phyloP scores from a whole-genome alignment of 129 eudicot species.

The carrot (Daucus carota) region DH1_v3.0 NC_030381.2:48795001-48795500 shows the following conservation, averaged over 20 bases:
- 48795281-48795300: slow-evolving; percentile 59
- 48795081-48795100: slow-evolving; percentile 72
- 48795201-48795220: slow-evolving; percentile 65
- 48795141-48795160: slow-evolving; percentile 93
- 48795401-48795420: neutral
- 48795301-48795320: slow-evolving; percentile 82
- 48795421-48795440: neutral
- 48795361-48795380: neutral
- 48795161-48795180: slow-evolving; percentile 85
- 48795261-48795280: slow-evolving; percentile 80
- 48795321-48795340: neutral
- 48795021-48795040: neutral
- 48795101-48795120: slow-evolving; percentile 68
- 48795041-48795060: neutral
- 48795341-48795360: neutral
- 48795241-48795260: slow-evolving; percentile 58
- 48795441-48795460: neutral
- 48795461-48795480: neutral
- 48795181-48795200: slow-evolving; percentile 96
- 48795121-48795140: slow-evolving; percentile 94
- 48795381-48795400: neutral
- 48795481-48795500: neutral
- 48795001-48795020: neutral
- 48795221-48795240: slow-evolving; percentile 41
- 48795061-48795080: no score